Base-by-base conservation (phyloP, 345 rosid species). In the Boechera divaricarpa region DNA sequence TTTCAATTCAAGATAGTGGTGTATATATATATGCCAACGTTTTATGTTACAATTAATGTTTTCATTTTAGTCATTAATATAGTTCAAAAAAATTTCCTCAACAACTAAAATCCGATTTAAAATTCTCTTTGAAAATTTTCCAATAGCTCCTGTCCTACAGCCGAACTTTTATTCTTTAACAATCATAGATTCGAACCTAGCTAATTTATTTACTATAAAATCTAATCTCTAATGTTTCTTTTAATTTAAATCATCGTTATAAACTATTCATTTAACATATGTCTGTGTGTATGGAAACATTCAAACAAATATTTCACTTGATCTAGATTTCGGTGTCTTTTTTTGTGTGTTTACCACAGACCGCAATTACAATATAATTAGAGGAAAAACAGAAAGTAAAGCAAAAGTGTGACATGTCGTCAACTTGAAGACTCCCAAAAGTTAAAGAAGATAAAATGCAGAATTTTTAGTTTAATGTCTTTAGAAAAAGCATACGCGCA, bases 401-500 rank as follows among this genome's bases (percentile, higher is more conserved):
- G 7, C 55, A 60, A 70, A 55, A 70, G 55, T 55, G 16, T 24
- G 5, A 48, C 65, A 64, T 63, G 62, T 58, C 73, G 77, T 72
- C 73, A 78, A 64, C 68, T 65, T 72, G 48, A 77, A 71, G 72
- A 57, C 77, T 65, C 67, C 56, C 28, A 7, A 72, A 69, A 78
- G 68, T 47, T 31, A 53, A 77, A 64, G 42, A 62, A n/a, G 16
- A 49, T 16, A 36, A 10, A 58, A 18, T 77, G 52, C 38, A 70
- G 45, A 42, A 32, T 11, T 13, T 52, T 70, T 42, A 56, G 26
- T 32, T 52, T 35, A 45, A 48, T 70, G 68, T 56, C 81, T 77
- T 72, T 77, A 57, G 61, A 78, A 78, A 78, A 78, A 72, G 81
- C 49, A 78, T 31, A 78, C 72, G 81, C 81, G 81, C 81, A 78